These are phyloP conservation scores for Pleurotus citrinopileatus DNA, from an alignment of 768 basidiomycete genomes.

Conservation along the genomic window DNA sequence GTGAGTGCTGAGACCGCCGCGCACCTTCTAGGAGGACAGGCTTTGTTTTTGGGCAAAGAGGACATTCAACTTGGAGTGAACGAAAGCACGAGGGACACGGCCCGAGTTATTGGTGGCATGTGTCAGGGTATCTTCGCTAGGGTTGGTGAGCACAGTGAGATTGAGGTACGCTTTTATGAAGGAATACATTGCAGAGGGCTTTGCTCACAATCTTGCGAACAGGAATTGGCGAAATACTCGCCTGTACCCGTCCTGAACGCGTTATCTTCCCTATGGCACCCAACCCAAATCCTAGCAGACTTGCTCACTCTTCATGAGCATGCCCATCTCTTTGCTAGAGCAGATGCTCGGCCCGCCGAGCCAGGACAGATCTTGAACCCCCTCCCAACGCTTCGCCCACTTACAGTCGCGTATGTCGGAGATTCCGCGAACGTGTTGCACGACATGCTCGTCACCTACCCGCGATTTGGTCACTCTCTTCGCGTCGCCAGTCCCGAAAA, in stretches of 20 bases:
- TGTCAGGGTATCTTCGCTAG: constrained; percentile 96
- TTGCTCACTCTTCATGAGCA: constrained; percentile 86
- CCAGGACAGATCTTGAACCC: constrained; percentile 11
- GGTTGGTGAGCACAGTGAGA: constrained; percentile 88
- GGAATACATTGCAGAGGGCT: no score
- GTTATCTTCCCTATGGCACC: constrained; percentile 94
- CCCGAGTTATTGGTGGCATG: constrained; percentile 91
- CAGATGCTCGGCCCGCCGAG: constrained; percentile 15
- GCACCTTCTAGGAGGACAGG: constrained; percentile 76
- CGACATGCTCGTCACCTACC: constrained; percentile 95
- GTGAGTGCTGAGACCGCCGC: constrained; percentile 84
- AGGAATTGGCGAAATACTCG: constrained; percentile 91
- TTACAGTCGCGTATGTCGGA: constrained; percentile 92
- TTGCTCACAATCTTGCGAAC: constrained; percentile 1
- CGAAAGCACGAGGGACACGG: constrained; percentile 81
- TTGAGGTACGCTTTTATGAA: constrained; percentile 90
- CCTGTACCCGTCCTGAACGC: constrained; percentile 96
- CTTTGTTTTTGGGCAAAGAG: constrained; percentile 84
- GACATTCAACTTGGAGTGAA: constrained; percentile 98
- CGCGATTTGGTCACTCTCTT: constrained; percentile 84
- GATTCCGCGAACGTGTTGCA: constrained; percentile 95
- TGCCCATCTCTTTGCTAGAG: constrained; percentile 47
- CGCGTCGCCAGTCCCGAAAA: constrained; percentile 79
- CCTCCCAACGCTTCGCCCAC: constrained; percentile 59
- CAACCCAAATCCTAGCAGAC: constrained; percentile 94